Conservation (phyloP, 2,329 filamentous ascomycete genomes). For the Myriangium duriaei region DNA sequence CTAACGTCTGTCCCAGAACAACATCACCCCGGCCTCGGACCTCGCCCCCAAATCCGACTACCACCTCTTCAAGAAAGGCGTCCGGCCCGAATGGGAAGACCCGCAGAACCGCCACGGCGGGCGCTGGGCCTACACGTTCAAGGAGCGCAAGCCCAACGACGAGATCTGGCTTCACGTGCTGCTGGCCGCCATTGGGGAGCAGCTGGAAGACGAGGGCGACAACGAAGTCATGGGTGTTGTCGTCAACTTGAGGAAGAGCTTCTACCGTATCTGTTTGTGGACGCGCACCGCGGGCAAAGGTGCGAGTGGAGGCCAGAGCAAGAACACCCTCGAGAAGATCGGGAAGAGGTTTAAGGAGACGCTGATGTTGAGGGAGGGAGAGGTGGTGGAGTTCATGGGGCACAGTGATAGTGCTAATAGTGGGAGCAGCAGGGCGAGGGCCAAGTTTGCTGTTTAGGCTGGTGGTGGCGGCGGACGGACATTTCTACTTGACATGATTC, state of each 20-base stretch:
- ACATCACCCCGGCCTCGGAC: slow-evolving; percentile 91
- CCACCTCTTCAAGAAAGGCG: slow-evolving; percentile 95
- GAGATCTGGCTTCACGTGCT: slow-evolving; percentile 98
- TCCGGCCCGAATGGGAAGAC: slow-evolving; percentile 98
- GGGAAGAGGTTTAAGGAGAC: slow-evolving; percentile 88
- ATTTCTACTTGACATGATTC: background rate
- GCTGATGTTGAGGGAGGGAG: slow-evolving; percentile 61
- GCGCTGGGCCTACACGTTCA: slow-evolving; percentile 98
- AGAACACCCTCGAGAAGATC: slow-evolving; percentile 71
- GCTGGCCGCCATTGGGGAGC: slow-evolving; percentile 93
- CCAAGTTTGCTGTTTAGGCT: slow-evolving; percentile 70
- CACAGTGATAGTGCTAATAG: slow-evolving; percentile 89
- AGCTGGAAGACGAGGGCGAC: slow-evolving; percentile 84
- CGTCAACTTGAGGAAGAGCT: slow-evolving; percentile 95
- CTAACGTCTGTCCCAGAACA: slow-evolving; percentile 55
- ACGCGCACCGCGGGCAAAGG: slow-evolving; percentile 85
- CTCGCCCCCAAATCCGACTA: slow-evolving; percentile 97
- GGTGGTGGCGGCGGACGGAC: background rate
- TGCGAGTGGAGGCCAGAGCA: slow-evolving; percentile 64
- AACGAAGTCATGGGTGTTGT: slow-evolving; percentile 99
- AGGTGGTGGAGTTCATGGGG: slow-evolving; percentile 86
- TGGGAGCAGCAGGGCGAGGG: slow-evolving; percentile 89
- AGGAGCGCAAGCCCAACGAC: slow-evolving; percentile 87
- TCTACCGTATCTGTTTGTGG: slow-evolving; percentile 97
- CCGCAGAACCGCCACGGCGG: slow-evolving; percentile 97